Evolutionary conservation across 2,329 filamentous ascomycete genomes (phyloP), one percentile per base, ranked within the genome.

Genomic region (Aspergillus pseudoviridinutans): DNA sequence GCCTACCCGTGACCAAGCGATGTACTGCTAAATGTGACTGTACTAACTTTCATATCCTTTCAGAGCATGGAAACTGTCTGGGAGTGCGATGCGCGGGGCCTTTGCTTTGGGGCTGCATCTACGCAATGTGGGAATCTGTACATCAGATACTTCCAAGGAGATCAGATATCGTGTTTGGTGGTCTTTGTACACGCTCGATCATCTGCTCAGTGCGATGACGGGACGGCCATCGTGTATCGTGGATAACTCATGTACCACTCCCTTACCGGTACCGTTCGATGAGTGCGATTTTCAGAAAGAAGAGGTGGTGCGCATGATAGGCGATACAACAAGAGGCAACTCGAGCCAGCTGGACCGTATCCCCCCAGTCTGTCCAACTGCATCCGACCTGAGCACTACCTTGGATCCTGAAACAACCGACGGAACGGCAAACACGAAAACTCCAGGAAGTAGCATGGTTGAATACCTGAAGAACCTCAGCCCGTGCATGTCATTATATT

Each of bases 81-180:
- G 76, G 1, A 68, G 71, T 59, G 76, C 77, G 6, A 66, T 78
- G 29, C 71, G 76, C 50, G 71, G 70, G 14, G 74, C 76, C 4
- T 65, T 75, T 47, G 69, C 75, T 20, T 66, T 79, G 55, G 77
- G 76, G 4, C 61, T 79, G 51, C 76, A 79, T 61, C 64, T 79
- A 56, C 72, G 70, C 44, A 78, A 77, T 44, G 66, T 74, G 6
- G 75, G 73, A 28, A 55, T 57, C 6, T 68, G 65, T 35, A 71
- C 74, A 27, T 70, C 72, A 2, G 71, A 77, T 56, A 71, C 66
- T 7, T 74, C 75, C 22, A 78, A 76, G 51, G 76, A 78, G 58
- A 74, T 76, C 32, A 70, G 76, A 47, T 78, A 77, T 57, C 72
- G 76, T 20, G 71, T 78, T 22, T 79, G 77, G 77, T 78, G 76